Conservation (phyloP, 2,329 filamentous ascomycete genomes). For the Pseudogymnoascus sp. region DNA sequence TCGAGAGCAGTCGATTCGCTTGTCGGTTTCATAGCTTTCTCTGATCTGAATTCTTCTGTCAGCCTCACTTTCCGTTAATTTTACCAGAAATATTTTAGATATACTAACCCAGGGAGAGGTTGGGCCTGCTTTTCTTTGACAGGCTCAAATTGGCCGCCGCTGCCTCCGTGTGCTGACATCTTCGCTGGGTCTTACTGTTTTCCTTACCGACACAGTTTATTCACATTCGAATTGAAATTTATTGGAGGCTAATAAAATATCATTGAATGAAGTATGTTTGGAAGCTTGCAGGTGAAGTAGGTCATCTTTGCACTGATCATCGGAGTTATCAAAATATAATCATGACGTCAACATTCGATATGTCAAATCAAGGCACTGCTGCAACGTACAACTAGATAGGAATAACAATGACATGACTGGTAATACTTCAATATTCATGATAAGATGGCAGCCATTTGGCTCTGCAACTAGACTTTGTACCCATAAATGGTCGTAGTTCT, state of each 20-base stretch:
- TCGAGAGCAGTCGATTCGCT: conserved; percentile 9
- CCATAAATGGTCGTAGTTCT: not conserved
- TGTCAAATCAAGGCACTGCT: not conserved
- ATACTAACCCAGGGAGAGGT: conserved; percentile 5
- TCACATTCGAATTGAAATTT: not conserved
- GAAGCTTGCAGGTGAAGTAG: not conserved
- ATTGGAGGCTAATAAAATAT: not conserved
- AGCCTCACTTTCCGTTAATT: not conserved
- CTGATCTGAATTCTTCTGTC: not conserved
- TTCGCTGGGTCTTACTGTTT: not conserved
- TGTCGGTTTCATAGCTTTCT: conserved; percentile 6
- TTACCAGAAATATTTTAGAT: not conserved
- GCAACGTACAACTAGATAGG: not conserved
- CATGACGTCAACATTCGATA: not conserved
- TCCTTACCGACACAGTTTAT: not conserved
- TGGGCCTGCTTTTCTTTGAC: conserved; percentile 3
- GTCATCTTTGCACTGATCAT: not conserved
- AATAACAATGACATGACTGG: not conserved
- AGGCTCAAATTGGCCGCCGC: conserved; percentile 2
- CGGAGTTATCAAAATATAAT: not conserved
- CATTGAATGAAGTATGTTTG: not conserved
- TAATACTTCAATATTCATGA: not conserved
- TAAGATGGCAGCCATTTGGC: not conserved
- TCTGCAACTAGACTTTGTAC: not conserved
- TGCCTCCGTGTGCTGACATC: not conserved